phyloP scores from a whole-genome alignment of 805 yeast species.

The Cephaloascus albidus region DNA sequence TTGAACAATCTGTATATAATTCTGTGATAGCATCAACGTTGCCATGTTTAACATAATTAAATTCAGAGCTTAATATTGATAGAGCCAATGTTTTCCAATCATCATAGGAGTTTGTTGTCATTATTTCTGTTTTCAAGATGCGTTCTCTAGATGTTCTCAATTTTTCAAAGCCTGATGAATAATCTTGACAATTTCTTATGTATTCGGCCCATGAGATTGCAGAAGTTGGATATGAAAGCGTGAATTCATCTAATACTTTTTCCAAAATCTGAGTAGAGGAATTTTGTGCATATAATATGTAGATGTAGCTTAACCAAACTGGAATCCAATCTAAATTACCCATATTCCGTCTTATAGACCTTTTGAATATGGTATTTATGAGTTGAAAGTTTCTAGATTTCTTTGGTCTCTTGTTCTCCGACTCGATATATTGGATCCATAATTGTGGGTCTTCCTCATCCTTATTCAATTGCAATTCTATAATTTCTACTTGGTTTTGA shows the following conservation, averaged over 20 bases:
- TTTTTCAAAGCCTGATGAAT: not conserved
- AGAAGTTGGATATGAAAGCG: conserved; percentile 14
- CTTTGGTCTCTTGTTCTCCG: conserved; percentile 12
- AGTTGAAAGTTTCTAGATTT: conserved; percentile 3
- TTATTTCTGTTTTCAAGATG: conserved; percentile 7
- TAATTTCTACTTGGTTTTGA: not conserved
- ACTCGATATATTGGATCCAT: conserved; percentile 25
- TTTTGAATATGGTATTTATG: conserved; percentile 15
- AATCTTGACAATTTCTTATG: conserved; percentile 8
- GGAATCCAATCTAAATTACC: conserved; percentile 8
- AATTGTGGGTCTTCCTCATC: conserved; percentile 4
- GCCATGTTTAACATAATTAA: conserved; percentile 1
- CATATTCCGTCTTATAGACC: conserved; percentile 12
- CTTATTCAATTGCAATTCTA: not conserved
- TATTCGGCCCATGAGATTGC: conserved; percentile 17
- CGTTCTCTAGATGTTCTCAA: conserved; percentile 2
- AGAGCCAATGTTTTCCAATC: conserved; percentile 24
- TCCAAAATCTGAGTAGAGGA: conserved; percentile 4
- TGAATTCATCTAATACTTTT: conserved; percentile 10
- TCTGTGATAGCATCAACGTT: conserved; percentile 4
- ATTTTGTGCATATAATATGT: conserved; percentile 13
- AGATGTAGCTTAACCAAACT: conserved; percentile 20
- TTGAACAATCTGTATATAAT: not conserved
- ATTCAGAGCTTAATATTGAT: conserved; percentile 11
- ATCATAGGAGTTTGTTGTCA: conserved; percentile 9